These are phyloP conservation scores for Agarophyton chilense DNA, from an alignment of 23 red algal species.

Conservation along the genomic window DNA sequence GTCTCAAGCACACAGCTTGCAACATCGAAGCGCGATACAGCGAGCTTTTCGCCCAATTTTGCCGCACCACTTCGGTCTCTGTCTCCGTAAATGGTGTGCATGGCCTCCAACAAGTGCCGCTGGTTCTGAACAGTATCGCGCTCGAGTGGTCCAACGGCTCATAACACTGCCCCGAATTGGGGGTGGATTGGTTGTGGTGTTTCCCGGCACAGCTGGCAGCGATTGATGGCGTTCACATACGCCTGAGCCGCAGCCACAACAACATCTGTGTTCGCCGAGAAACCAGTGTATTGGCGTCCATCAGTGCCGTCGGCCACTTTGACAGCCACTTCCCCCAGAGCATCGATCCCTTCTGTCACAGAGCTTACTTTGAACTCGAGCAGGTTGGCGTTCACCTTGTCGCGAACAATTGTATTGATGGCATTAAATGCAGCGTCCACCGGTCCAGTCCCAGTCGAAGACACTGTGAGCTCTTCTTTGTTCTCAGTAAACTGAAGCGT, in stretches of 20 bases:
- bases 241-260: slow-evolving; percentile 92
- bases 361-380: slow-evolving; percentile 85
- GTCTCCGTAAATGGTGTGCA: too few species aligned
- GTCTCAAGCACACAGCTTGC: too few species aligned
- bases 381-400: slow-evolving; percentile 75
- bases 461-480: slow-evolving; percentile 53
- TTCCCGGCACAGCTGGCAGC: slow-evolving; percentile 63
- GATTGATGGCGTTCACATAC: slow-evolving; percentile 93
- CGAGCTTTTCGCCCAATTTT: too few species aligned
- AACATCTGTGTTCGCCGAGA: slow-evolving; percentile 87
- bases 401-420: slow-evolving; percentile 74
- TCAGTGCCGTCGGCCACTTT: slow-evolving; percentile 73
- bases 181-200: slow-evolving; percentile 73
- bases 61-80: too few species aligned
- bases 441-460: slow-evolving; percentile 89
- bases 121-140: too few species aligned
- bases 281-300: slow-evolving; percentile 76
- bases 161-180: slow-evolving; percentile 58
- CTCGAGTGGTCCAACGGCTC: too few species aligned
- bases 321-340: slow-evolving; percentile 96
- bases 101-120: too few species aligned
- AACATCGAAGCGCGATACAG: too few species aligned
- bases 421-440: slow-evolving; percentile 94
- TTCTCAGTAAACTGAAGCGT: slow-evolving; percentile 65
- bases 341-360: slow-evolving; percentile 94